phyloP scores from a whole-genome alignment of 192 early-diverging fungal species.

The Coemansia pectinata region DNA sequence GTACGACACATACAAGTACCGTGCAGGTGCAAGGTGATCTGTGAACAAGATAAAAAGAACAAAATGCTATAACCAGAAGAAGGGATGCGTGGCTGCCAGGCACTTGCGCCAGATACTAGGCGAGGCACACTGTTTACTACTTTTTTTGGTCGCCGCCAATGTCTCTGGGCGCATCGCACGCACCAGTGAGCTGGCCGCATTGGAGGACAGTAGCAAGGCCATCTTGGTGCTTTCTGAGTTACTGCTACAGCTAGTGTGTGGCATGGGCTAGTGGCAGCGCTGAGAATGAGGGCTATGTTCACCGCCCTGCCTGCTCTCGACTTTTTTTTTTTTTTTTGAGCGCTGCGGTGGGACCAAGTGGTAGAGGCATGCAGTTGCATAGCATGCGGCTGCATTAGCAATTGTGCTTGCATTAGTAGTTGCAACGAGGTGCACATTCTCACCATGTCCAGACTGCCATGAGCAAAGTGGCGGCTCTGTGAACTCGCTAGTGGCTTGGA shows the following conservation, averaged over 20 bases:
- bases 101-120: background rate
- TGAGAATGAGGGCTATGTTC: background rate
- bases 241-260: background rate
- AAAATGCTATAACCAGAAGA: background rate
- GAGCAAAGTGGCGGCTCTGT: background rate
- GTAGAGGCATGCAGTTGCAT: conserved; percentile 1
- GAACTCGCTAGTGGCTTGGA: background rate
- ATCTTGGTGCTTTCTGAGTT: background rate
- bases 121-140: background rate
- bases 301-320: background rate
- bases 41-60: background rate
- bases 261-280: background rate
- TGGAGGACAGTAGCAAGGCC: conserved; percentile 1
- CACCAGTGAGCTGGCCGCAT: background rate
- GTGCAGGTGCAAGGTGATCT: background rate
- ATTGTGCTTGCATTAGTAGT: background rate
- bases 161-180: background rate
- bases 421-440: background rate
- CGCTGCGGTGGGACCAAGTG: background rate
- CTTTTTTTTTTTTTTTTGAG: background rate
- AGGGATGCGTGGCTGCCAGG: background rate
- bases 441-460: background rate
- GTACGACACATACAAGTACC: conserved; percentile 6
- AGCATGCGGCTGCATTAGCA: background rate
- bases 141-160: background rate